These are phyloP conservation scores for Prosopis cineraria DNA, from an alignment of 306 rosid species.

Conservation along the genomic window DNA sequence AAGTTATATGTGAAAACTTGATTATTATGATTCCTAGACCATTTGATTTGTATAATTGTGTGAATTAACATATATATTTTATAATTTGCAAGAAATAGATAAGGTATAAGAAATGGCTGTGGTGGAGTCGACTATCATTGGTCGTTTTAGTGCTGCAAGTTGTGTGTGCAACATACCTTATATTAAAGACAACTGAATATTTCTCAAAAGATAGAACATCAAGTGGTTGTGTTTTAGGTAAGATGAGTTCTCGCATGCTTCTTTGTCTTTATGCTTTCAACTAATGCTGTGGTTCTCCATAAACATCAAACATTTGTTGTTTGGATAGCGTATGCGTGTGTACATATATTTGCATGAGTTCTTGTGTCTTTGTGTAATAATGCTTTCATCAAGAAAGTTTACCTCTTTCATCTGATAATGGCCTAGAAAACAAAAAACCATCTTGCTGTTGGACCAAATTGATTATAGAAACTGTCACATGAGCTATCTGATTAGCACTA, in stretches of 20 bases:
- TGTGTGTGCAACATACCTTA: conserved; percentile 58
- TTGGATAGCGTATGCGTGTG: background rate
- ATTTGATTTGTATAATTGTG: background rate
- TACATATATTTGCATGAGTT: background rate
- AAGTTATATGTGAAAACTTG: background rate
- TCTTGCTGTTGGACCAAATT: background rate
- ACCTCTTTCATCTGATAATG: background rate
- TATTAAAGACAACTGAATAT: conserved; percentile 38
- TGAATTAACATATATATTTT: background rate
- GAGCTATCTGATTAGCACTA: background rate
- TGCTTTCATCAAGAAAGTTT: background rate
- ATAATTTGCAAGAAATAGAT: conserved; percentile 47
- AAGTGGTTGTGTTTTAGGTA: conserved; percentile 59
- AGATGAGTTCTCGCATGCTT: conserved; percentile 33
- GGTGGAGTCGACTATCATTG: conserved; percentile 72
- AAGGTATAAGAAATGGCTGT: conserved; percentile 69
- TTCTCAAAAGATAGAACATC: conserved; percentile 34
- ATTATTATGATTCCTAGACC: background rate
- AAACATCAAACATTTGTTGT: background rate
- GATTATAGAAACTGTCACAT: background rate
- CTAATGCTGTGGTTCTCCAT: background rate
- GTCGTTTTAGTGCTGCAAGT: conserved; percentile 56
- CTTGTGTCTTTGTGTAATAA: background rate
- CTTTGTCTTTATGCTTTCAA: background rate
- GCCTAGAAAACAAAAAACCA: background rate